These are phyloP conservation scores for Penicillium manginii DNA, from an alignment of 495 filamentous ascomycete genomes.

Conservation along the genomic window DNA sequence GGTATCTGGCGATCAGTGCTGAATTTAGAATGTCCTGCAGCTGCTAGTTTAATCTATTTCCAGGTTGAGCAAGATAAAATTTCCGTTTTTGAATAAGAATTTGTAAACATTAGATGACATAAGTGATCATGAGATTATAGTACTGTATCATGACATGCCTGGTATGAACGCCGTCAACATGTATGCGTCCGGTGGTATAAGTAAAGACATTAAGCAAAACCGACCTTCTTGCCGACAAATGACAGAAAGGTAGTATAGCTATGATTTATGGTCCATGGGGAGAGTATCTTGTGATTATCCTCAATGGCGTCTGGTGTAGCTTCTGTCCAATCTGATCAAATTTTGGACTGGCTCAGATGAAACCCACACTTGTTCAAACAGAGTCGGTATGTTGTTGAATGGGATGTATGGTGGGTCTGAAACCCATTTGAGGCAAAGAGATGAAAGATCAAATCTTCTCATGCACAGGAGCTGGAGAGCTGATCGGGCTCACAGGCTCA, in stretches of 20 bases:
- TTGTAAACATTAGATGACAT: background rate
- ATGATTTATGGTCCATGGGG: background rate
- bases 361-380: background rate
- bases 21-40: background rate
- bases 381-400: background rate
- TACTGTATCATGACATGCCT: background rate
- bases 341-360: background rate
- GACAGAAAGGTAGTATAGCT: background rate
- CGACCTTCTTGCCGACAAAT: background rate
- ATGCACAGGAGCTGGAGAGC: slow-evolving; percentile 8
- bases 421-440: background rate
- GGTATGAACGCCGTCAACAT: slow-evolving; percentile 5
- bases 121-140: background rate
- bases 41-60: background rate
- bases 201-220: slow-evolving; percentile 1
- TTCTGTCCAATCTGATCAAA: background rate
- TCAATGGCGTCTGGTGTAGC: background rate
- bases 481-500: slow-evolving; percentile 19
- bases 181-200: slow-evolving; percentile 1
- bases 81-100: background rate
- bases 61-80: too few relatives aligned
- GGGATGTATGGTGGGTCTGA: background rate
- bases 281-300: background rate
- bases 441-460: slow-evolving; percentile 13
- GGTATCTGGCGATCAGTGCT: background rate